Percentiles rank a stretch among this genome's conserved stretches.
phyloP scores from a whole-genome alignment of 2,329 filamentous ascomycete species.

The Colletotrichum simmondsii region DNA sequence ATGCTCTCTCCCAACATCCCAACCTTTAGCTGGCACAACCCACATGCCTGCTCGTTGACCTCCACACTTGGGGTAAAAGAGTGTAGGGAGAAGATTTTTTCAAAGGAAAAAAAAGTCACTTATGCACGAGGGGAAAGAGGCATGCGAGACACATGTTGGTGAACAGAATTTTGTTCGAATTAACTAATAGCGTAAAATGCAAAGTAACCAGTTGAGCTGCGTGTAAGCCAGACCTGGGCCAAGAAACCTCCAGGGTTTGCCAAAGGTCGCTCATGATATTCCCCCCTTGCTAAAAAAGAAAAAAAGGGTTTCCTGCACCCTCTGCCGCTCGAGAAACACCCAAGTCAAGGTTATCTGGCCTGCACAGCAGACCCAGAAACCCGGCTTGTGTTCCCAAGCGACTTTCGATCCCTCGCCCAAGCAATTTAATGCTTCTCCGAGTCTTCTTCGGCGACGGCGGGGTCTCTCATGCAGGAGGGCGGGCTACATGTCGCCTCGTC shows the following conservation, averaged over 20 bases:
- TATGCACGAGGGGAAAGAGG: neutral
- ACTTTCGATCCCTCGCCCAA: constrained; percentile 10
- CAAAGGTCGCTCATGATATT: constrained; percentile 13
- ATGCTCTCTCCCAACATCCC: neutral
- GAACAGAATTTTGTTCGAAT: constrained; percentile 46
- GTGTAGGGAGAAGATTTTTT: neutral
- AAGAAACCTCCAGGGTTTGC: constrained; percentile 42
- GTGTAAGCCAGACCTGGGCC: constrained; percentile 45
- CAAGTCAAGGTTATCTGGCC: neutral
- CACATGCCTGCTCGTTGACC: neutral
- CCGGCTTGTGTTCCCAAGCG: constrained; percentile 8
- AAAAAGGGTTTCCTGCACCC: constrained; percentile 45
- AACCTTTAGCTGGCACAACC: neutral
- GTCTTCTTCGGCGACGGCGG: neutral
- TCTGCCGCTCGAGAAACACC: constrained; percentile 9
- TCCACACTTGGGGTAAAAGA: neutral
- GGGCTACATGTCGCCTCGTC: constrained; percentile 25
- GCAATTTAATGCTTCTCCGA: constrained; percentile 17
- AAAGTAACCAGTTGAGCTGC: constrained; percentile 50
- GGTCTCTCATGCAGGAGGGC: constrained; percentile 26
- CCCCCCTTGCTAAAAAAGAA: constrained; percentile 36
- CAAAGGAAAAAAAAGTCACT: neutral
- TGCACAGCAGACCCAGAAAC: constrained; percentile 25
- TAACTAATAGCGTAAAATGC: constrained; percentile 53
- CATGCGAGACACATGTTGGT: neutral